phyloP scores from a whole-genome alignment of 78 protist species.

The Dictyostelium discoideum region dicty_2.7 NC_007088.5:2539001-2539500 shows the following conservation, averaged over 20 bases:
- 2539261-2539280: neutral
- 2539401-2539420: conserved; percentile 2
- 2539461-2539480: conserved; percentile 1
- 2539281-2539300: neutral
- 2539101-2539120: neutral
- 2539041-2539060: neutral
- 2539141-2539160: conserved; percentile 1
- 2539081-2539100: neutral
- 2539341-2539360: neutral
- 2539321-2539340: neutral
- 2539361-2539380: conserved; percentile 22
- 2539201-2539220: conserved; percentile 16
- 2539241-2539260: neutral
- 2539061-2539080: neutral
- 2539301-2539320: neutral
- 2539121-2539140: neutral
- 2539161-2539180: neutral
- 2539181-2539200: neutral
- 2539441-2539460: neutral
- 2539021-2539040: neutral
- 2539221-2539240: neutral
- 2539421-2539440: neutral
- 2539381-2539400: neutral
- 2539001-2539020: neutral
- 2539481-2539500: neutral